These are phyloP conservation scores for Crithidia bombi DNA, from an alignment of 208 protist species.

Conservation along the genomic window DNA sequence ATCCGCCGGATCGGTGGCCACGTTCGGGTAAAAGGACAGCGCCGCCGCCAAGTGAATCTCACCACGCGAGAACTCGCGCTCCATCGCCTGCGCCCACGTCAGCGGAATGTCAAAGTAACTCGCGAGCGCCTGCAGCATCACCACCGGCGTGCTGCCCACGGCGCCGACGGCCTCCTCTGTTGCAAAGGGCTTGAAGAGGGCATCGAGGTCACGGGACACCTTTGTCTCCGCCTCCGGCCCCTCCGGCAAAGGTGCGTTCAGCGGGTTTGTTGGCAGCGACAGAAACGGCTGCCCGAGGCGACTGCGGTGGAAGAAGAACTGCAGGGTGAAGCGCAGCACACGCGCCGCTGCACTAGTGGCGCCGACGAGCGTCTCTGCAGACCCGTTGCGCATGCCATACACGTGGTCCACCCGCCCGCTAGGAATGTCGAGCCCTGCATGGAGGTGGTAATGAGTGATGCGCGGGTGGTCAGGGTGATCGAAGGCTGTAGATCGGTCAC, in stretches of 20 bases:
- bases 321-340: slow-evolving; percentile 64
- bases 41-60: slow-evolving; percentile 50
- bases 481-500: slow-evolving; percentile 44
- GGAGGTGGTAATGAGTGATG: slow-evolving; percentile 45
- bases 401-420: slow-evolving; percentile 29
- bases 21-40: slow-evolving; percentile 37
- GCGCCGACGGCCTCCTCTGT: slow-evolving; percentile 16
- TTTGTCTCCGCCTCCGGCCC: slow-evolving; percentile 18
- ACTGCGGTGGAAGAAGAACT: slow-evolving; percentile 55
- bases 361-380: slow-evolving; percentile 47
- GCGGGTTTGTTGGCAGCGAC: slow-evolving; percentile 55
- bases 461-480: slow-evolving; percentile 51
- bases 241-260: slow-evolving; percentile 40
- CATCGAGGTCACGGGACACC: slow-evolving; percentile 30
- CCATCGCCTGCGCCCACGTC: slow-evolving; percentile 50
- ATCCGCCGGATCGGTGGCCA: slow-evolving; percentile 16
- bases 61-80: slow-evolving; percentile 50
- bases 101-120: slow-evolving; percentile 60
- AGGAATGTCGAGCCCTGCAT: slow-evolving; percentile 34
- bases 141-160: slow-evolving; percentile 28
- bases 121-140: slow-evolving; percentile 40
- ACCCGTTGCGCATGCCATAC: slow-evolving; percentile 44
- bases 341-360: slow-evolving; percentile 52
- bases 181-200: slow-evolving; percentile 40
- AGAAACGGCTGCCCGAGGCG: slow-evolving; percentile 47